A percentile compares a stretch with the other conserved stretches of the same genome.
Evolutionary conservation across 169 alveolate genomes (phyloP).

Genomic region (Cryptosporidium canis): DNA sequence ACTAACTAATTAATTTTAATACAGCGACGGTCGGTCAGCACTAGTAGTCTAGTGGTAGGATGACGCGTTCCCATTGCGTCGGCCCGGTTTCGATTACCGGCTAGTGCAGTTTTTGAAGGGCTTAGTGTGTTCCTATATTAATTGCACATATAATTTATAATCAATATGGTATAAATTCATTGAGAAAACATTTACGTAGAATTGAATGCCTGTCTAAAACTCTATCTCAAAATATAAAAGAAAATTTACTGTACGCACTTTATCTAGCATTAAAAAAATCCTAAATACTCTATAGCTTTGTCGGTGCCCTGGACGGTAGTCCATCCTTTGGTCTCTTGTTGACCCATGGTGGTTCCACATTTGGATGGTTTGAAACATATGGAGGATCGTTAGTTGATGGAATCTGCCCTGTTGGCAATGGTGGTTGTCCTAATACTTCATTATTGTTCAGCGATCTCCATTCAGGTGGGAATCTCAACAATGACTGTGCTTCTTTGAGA

Average conservation of each 20-base stretch:
- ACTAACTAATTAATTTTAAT: neutral
- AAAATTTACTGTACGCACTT: too few relatives aligned
- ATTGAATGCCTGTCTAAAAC: too few relatives aligned
- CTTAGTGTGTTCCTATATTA: neutral
- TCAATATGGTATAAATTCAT: neutral
- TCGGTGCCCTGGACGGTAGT: conserved; percentile 38
- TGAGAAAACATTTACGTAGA: neutral
- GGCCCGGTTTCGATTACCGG: conserved; percentile 74
- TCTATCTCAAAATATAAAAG: too few relatives aligned
- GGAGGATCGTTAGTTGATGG: conserved; percentile 49
- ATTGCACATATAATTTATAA: neutral
- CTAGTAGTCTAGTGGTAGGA: conserved; percentile 72
- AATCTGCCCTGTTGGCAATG: conserved; percentile 17
- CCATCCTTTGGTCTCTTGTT: conserved; percentile 41
- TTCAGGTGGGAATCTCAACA: conserved; percentile 80
- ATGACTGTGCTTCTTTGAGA: conserved; percentile 80
- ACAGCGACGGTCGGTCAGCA: neutral
- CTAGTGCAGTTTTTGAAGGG: conserved; percentile 51
- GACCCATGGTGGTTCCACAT: conserved; percentile 30
- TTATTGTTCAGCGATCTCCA: conserved; percentile 74
- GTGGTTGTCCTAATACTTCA: conserved; percentile 50
- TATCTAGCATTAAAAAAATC: neutral
- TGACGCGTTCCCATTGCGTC: conserved; percentile 73
- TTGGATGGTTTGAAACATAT: conserved; percentile 26
- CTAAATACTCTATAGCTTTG: conserved; percentile 2